phyloP scores from a whole-genome alignment of 371 early-diverging fungal genomes.

The Saksenaea oblongispora region DNA sequence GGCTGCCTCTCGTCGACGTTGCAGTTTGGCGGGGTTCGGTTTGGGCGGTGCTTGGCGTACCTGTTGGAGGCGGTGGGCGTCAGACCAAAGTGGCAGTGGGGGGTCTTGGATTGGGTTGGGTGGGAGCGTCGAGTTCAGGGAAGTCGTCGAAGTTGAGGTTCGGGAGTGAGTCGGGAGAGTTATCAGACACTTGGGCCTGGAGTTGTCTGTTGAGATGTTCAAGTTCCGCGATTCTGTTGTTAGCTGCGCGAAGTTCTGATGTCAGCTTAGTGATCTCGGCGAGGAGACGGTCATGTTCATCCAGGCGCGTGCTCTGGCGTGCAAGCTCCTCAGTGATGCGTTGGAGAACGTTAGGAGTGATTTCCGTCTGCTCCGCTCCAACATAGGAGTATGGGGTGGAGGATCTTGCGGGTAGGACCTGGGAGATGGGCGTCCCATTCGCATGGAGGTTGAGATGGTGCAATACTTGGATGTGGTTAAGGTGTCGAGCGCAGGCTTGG shows the following conservation, averaged over 20 bases:
- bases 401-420: neutral
- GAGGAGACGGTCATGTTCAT: neutral
- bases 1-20: slow-evolving; percentile 2
- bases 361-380: neutral
- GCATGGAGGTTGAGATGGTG: neutral
- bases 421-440: neutral
- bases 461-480: neutral
- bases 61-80: neutral
- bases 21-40: neutral
- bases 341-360: neutral
- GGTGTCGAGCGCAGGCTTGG: neutral
- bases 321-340: neutral
- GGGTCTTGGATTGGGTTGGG: neutral
- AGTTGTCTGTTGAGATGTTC: too few relatives aligned
- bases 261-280: neutral
- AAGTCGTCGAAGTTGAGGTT: neutral
- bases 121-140: neutral
- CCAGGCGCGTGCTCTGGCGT: neutral
- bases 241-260: neutral
- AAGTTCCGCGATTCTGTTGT: neutral
- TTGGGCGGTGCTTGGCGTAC: neutral
- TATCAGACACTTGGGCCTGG: too few relatives aligned
- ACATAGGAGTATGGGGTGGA: neutral
- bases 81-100: neutral
- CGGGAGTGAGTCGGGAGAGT: neutral